Evolutionary conservation across 805 yeast genomes (phyloP).

Genomic region (Limtongia smithiae): DNA sequence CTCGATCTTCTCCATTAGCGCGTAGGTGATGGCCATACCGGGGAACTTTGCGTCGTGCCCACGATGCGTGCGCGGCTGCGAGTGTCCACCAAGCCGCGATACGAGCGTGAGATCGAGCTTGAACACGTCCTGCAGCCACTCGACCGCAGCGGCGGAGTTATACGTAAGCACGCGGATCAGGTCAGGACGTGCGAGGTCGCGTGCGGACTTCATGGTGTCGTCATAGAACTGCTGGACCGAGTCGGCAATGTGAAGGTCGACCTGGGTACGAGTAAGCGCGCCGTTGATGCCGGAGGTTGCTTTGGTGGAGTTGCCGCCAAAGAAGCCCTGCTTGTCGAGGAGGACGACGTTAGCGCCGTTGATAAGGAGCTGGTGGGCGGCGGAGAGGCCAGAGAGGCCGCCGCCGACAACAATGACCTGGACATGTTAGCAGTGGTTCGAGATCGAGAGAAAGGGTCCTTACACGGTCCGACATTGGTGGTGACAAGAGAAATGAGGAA

Average conservation of each 20-base stretch:
- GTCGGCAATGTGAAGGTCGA: slow-evolving; percentile 49
- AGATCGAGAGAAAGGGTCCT: neutral
- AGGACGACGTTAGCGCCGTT: slow-evolving; percentile 53
- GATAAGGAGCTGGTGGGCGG: slow-evolving; percentile 55
- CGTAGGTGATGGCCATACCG: slow-evolving; percentile 62
- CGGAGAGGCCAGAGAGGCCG: slow-evolving; percentile 61
- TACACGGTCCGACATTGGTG: slow-evolving; percentile 12
- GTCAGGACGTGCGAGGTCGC: slow-evolving; percentile 53
- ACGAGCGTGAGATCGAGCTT: slow-evolving; percentile 62
- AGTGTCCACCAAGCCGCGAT: slow-evolving; percentile 79
- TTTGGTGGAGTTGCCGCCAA: slow-evolving; percentile 64
- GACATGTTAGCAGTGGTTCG: neutral
- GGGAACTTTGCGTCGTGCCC: slow-evolving; percentile 65
- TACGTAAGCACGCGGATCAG: slow-evolving; percentile 58
- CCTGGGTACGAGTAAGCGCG: slow-evolving; percentile 63
- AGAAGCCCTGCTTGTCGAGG: slow-evolving; percentile 56
- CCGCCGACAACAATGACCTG: slow-evolving; percentile 57
- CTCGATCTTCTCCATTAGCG: slow-evolving; percentile 50
- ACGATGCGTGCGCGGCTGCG: slow-evolving; percentile 75
- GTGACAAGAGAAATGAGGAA: neutral
- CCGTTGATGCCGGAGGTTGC: slow-evolving; percentile 73
- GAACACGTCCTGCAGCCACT: slow-evolving; percentile 67
- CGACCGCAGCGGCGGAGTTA: slow-evolving; percentile 63
- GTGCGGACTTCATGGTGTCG: slow-evolving; percentile 68
- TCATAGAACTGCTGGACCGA: slow-evolving; percentile 54